Conservation (phyloP, 2,329 filamentous ascomycete species). For the Cladophialophora chaetospira region DNA sequence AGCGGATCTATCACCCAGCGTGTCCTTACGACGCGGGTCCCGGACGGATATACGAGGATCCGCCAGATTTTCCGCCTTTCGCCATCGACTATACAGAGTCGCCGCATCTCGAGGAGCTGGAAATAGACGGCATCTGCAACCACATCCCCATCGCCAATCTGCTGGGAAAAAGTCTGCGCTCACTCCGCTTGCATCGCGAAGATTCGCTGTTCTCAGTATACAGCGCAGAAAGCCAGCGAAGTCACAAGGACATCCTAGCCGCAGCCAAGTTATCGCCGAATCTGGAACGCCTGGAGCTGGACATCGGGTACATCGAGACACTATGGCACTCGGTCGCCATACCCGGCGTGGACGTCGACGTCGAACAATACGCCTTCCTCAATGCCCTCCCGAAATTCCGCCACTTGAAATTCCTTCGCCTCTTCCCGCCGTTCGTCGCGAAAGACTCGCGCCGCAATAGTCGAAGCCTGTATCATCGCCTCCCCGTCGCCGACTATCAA, state of each 20-base stretch:
- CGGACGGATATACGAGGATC: slow-evolving; percentile 5
- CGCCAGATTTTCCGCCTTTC: slow-evolving; percentile 8
- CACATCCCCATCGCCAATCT: slow-evolving; percentile 29
- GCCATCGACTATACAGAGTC: slow-evolving; percentile 22
- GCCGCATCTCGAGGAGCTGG: slow-evolving; percentile 24
- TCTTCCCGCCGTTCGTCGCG: slow-evolving; percentile 32
- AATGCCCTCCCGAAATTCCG: slow-evolving; percentile 29
- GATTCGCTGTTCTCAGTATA: slow-evolving; percentile 15
- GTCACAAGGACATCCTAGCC: slow-evolving; percentile 22
- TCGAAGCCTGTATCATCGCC: slow-evolving; percentile 3
- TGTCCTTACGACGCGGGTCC: slow-evolving; percentile 15
- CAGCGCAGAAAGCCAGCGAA: slow-evolving; percentile 24
- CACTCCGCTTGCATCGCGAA: slow-evolving; percentile 25
- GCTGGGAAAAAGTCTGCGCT: slow-evolving; percentile 17
- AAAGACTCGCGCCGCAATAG: slow-evolving; percentile 8
- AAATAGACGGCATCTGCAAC: slow-evolving; percentile 32
- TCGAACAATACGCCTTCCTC: slow-evolving; percentile 31
- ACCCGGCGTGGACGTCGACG: slow-evolving; percentile 32
- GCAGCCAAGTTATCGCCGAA: slow-evolving; percentile 24
- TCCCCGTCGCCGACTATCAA: slow-evolving; percentile 29
- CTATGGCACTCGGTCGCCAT: slow-evolving; percentile 33
- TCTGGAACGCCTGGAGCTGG: slow-evolving; percentile 31
- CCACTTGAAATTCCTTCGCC: slow-evolving; percentile 29
- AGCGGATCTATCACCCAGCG: slow-evolving; percentile 13
- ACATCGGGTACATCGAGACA: slow-evolving; percentile 31